Percentiles rank a stretch among this genome's conserved stretches.
These are phyloP conservation scores for Lactifluus piperatus DNA, from an alignment of 768 basidiomycete genomes.

Conservation along the genomic window DNA sequence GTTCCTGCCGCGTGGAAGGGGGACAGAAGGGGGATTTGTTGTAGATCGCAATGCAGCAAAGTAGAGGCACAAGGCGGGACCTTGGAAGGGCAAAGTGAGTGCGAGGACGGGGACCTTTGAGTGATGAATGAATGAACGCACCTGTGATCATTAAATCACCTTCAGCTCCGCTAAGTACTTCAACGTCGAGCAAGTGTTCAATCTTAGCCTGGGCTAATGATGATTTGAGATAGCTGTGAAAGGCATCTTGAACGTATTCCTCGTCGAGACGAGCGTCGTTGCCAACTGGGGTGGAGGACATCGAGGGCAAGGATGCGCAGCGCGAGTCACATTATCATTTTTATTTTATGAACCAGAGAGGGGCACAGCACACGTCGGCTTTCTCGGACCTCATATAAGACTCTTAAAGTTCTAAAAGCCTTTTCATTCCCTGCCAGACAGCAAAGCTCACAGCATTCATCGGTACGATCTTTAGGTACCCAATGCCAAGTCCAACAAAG, in stretches of 20 bases:
- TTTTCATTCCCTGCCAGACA: constrained; percentile 80
- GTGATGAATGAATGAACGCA: constrained; percentile 23
- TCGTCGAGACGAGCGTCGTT: constrained; percentile 43
- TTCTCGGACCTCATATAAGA: too few relatives aligned
- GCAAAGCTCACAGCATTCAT: constrained; percentile 92
- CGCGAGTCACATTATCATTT: too few relatives aligned
- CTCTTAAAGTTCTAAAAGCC: constrained; percentile 34
- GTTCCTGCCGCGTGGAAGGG: constrained; percentile 54
- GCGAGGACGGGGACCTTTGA: background rate
- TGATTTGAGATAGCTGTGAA: constrained; percentile 75
- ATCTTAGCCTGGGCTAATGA: constrained; percentile 67
- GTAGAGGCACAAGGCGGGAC: constrained; percentile 76
- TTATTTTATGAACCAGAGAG: too few relatives aligned
- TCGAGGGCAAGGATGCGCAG: background rate
- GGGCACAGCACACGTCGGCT: too few relatives aligned
- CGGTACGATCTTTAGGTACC: constrained; percentile 89
- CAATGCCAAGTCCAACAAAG: constrained; percentile 85
- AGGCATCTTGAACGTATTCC: constrained; percentile 61
- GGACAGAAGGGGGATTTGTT: constrained; percentile 71
- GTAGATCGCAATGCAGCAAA: constrained; percentile 74
- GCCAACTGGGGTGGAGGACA: constrained; percentile 21
- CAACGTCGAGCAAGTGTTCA: constrained; percentile 63
- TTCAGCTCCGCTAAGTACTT: constrained; percentile 69
- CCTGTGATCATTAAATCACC: constrained; percentile 83
- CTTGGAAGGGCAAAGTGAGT: background rate